Base-by-base conservation (phyloP, 2,329 filamentous ascomycete species). In the Chaetothyriales sp. region DNA sequence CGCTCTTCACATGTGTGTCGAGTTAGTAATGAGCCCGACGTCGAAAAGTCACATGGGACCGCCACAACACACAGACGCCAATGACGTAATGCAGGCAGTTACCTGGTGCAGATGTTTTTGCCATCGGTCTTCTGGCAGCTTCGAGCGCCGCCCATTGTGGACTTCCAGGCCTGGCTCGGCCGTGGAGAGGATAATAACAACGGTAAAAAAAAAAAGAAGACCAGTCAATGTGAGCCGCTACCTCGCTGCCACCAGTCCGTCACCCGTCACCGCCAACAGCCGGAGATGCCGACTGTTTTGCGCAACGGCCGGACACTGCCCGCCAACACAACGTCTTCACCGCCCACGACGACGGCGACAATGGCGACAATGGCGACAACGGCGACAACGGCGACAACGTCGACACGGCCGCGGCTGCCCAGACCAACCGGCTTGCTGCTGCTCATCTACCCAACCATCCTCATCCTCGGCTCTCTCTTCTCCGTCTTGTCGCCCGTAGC, bases 391-490 rank as follows among this genome's bases (percentile, higher is more conserved):
- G 5, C 18, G 6, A 37, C 28, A 43, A 18, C 10, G 9, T 8
- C 47, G 19, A 13, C 29, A 44, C 22, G n/a, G 44, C 44, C 13
- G 9, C 44, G 2, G 44, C 44, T 4, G 44, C 18, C 49, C 28
- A 28, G 56, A 18, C 60, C 60, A 2, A 58, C 56, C 5, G 43
- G 58, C 22, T 61, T 57, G 53, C 55, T 61, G 19, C 77, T 95
- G 28, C 66, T 72, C 2, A 70, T 86, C 54, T 97, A 95, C 70
- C 90, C 90, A 3, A 61, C 72, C 22, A 83, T 89, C 5, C 81
- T 98, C 53, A 57, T 88, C 51, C 77, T 95, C 59, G 92, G 92
- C 58, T 85, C 86, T 25, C 63, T 94, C 59, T 95, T 87, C 75
- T 83, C 84, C 46, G 70, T 80, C 37, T 69, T 97, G 49, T 89